A percentile compares a stretch with the other conserved stretches of the same genome.
phyloP scores from a whole-genome alignment of 2,329 filamentous ascomycete genomes.

The Fusarium sp. region DNA sequence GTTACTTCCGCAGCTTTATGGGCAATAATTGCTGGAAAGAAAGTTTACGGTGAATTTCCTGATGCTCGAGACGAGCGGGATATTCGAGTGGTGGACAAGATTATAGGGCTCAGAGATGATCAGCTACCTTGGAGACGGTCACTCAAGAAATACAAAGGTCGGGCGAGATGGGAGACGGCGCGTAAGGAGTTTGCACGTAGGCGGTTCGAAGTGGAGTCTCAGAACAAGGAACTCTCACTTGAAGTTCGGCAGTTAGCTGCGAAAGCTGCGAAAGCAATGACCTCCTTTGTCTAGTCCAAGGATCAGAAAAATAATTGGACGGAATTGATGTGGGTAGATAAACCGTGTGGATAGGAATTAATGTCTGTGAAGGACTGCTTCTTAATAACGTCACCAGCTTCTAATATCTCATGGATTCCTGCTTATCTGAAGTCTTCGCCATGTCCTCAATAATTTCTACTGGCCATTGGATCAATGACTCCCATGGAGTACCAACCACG shows the following conservation, averaged over 20 bases:
- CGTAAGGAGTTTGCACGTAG: slow-evolving; percentile 8
- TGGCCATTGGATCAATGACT: slow-evolving; percentile 15
- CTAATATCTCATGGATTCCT: background rate
- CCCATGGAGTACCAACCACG: slow-evolving; percentile 4
- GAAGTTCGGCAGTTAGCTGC: background rate
- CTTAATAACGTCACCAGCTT: too few species aligned
- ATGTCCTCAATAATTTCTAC: background rate
- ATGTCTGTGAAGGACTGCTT: too few species aligned
- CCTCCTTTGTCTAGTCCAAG: too few species aligned
- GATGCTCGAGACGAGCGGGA: slow-evolving; percentile 12
- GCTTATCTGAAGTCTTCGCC: background rate
- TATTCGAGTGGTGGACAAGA: background rate
- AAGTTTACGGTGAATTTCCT: background rate
- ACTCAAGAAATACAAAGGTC: background rate
- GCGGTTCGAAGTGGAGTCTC: slow-evolving; percentile 14
- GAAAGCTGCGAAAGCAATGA: background rate
- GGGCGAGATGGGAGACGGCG: slow-evolving; percentile 24
- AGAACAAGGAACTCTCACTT: rapidly evolving
- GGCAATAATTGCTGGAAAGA: background rate
- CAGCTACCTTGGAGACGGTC: slow-evolving; percentile 22
- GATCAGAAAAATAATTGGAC: too few species aligned
- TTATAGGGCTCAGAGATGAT: background rate
- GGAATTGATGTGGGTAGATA: too few species aligned
- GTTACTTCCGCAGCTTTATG: background rate
- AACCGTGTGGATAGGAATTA: too few species aligned